Evolutionary conservation across 2,329 filamentous ascomycete species (phyloP).

Genomic region (Talaromyces albobiverticillius): DNA sequence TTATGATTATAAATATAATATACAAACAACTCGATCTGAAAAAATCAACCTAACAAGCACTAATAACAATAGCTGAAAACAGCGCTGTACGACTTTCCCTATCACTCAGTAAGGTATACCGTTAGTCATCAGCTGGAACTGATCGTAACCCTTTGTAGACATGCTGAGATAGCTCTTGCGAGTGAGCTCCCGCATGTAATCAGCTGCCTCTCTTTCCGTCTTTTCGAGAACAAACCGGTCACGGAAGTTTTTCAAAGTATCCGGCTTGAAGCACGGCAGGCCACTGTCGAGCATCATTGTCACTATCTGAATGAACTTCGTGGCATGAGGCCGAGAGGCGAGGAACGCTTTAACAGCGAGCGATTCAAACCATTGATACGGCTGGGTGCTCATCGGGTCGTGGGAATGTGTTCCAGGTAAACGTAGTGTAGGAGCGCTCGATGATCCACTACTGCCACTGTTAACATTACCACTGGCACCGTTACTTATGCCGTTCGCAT

Average conservation of each 20-base stretch:
- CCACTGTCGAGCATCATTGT: conserved; percentile 94
- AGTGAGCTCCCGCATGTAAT: conserved; percentile 87
- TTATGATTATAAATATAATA: too few relatives aligned
- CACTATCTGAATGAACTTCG: conserved; percentile 87
- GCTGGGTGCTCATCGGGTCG: conserved; percentile 67
- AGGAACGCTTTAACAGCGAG: conserved; percentile 94
- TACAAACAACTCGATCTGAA: too few relatives aligned
- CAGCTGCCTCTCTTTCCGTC: conserved; percentile 86
- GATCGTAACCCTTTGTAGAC: conserved; percentile 92
- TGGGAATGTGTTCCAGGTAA: conserved; percentile 32
- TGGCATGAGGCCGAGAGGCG: conserved; percentile 77
- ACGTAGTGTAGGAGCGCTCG: conserved; percentile 17
- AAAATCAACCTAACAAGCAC: neutral
- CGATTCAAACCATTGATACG: conserved; percentile 95
- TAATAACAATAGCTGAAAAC: neutral
- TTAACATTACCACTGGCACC: neutral
- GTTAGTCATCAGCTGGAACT: conserved; percentile 96
- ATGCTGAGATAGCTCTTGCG: conserved; percentile 88
- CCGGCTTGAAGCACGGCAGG: conserved; percentile 95
- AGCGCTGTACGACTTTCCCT: neutral
- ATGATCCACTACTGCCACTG: neutral
- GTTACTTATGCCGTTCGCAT: conserved; percentile 16
- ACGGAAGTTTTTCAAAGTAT: conserved; percentile 87
- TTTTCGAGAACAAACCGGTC: conserved; percentile 91
- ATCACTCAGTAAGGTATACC: conserved; percentile 79